Evolutionary conservation across 169 alveolate genomes (phyloP), one percentile per base, ranked within the genome.

Genomic region (Plasmodium gaboni): DNA sequence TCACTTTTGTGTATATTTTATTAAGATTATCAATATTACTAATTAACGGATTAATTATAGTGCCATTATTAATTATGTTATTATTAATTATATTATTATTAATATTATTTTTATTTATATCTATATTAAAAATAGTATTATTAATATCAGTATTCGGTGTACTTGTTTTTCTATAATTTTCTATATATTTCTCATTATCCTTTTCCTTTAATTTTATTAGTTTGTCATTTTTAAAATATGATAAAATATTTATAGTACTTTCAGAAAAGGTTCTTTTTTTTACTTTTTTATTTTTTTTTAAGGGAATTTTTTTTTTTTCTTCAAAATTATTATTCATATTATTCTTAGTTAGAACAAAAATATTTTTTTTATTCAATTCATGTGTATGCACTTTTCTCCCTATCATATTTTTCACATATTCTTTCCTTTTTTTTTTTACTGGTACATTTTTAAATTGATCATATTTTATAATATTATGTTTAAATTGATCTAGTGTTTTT

Each of bases 231-330:
- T 57, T 67, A 55, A 83, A 67, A 53, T 53, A 68, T 9, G 67
- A 42, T 71, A 83, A 83, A 55, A 83, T 83, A 22, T 15, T 83
- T 26, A 53, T 50, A 26, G 85, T 22, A 32, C 83, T 51, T 17
- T 83, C 91, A 46, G 83, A 83, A 83, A 83, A 83, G 28, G 68
- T 32, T 61, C 91, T 10, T 59, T 83, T 83, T 64, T 68, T 83
- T 57, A 9, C 10, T 19, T 17, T 24, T 67, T 68, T 38, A 83
- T 63, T 61, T 67, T 83, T 67, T 83, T 15, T n/a, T 48, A 67
- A 5, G 7, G 51, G 38, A n/a, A 32, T 68, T 68, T 26, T 67
- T 53, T 24, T 80, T 80, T 19, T 17, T 19, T 9, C 55, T 67
- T 2, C 17, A 67, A 67, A 50, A 5, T 51, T 46, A 13, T 38